Evolutionary conservation across 371 early-diverging fungal species (phyloP), one percentile per base, ranked within the genome.

Genomic region (Mortierella sp.): DNA sequence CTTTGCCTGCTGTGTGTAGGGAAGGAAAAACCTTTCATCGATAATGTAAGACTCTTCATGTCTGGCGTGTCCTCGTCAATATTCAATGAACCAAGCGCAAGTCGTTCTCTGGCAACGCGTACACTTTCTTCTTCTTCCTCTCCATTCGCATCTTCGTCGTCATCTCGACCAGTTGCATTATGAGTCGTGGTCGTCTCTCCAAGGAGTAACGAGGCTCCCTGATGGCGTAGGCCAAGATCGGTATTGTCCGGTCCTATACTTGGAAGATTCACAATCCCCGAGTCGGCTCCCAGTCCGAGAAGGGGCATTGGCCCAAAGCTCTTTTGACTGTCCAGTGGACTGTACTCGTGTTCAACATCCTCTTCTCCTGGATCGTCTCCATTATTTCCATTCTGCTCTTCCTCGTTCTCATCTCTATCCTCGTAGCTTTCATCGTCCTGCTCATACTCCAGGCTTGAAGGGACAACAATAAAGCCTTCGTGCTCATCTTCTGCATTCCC

Each of bases 1-100:
- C 9, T 37, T 37, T 37, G 37, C 37, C 37, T 9, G 37, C 37
- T 9, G 9, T 37, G 37, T 5, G 37, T 37, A 5, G 37, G 37
- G 37, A 37, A 37, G 9, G 37, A 37, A 37, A 37, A 37, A 9
- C 9, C 37, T 37, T 37, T 37, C 37, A 37, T 37, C 37, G 37
- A 37, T 9, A 37, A 37, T 9, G 37, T 37, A 9, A 37, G 3
- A 9, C 9, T 37, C 26, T 63, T 56, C 59, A 72, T 43, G 53
- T 72, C 79, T 2, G 79, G 79, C 2, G 79, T 77, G 18, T 77
- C 79, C 4, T 60, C 73, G 37, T 77, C 72, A 58, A 77, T 72
- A 21, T 72, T 77, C 47, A 77, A 26, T 4, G 72, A 62, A 14
- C 79, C 79, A 26, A 77, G 61, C 15, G 79, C 79, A 26, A 68